Conservation (phyloP, 2,329 filamentous ascomycete species). For the Aspergillus flavus region DNA sequence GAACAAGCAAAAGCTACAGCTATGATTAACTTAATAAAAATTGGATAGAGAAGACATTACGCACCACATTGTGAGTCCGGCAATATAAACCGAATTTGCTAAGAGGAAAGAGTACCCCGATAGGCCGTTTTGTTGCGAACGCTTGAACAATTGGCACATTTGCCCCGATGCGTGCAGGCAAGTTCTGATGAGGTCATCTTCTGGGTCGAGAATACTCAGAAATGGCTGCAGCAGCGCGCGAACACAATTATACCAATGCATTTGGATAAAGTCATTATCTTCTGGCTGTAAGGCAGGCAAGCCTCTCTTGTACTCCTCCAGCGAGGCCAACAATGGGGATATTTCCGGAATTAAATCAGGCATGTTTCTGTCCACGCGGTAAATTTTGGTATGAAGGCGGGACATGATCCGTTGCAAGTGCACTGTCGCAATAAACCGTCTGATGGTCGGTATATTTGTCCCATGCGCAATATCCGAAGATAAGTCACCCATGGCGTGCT, state of each 20-base stretch:
- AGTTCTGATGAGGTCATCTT: slow-evolving; percentile 14
- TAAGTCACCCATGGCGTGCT: neutral
- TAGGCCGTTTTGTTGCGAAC: slow-evolving; percentile 95
- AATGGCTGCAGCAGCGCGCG: slow-evolving; percentile 23
- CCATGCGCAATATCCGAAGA: neutral
- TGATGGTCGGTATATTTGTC: neutral
- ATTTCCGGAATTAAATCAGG: neutral
- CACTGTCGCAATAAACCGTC: slow-evolving; percentile 17
- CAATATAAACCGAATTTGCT: slow-evolving; percentile 65
- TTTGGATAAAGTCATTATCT: slow-evolving; percentile 24
- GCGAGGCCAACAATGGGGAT: slow-evolving; percentile 11
- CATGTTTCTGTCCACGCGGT: slow-evolving; percentile 16
- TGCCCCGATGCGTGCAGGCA: slow-evolving; percentile 21
- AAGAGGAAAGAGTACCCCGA: slow-evolving; percentile 83
- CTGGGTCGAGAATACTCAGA: slow-evolving; percentile 13
- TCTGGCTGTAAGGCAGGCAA: slow-evolving; percentile 13
- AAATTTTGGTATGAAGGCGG: slow-evolving; percentile 18
- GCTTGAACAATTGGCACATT: slow-evolving; percentile 42
- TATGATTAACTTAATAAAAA: neutral
- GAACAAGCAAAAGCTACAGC: neutral
- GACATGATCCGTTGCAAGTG: slow-evolving; percentile 23
- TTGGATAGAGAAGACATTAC: neutral
- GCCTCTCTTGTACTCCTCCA: slow-evolving; percentile 18
- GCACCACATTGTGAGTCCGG: slow-evolving; percentile 86
- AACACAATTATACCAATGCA: slow-evolving; percentile 27